These are phyloP conservation scores for Mortierella sp. DNA, from an alignment of 371 early-diverging fungal species.

Conservation along the genomic window DNA sequence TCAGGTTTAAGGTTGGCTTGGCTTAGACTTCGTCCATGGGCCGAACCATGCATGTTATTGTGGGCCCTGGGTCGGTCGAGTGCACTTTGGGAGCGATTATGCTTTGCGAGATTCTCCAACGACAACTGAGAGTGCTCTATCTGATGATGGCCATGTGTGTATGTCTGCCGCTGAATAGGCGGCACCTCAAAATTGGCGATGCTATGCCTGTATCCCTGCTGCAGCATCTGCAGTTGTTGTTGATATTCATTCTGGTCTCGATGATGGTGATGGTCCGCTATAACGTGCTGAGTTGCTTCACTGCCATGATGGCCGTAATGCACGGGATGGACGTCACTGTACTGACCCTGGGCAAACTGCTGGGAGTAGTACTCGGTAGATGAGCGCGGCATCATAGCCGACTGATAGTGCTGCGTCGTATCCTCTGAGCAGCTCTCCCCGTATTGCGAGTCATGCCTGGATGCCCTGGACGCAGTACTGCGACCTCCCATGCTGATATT, in stretches of 20 bases:
- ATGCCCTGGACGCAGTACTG: not conserved
- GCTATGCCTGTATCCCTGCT: constrained; percentile 14
- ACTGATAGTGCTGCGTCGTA: constrained; percentile 10
- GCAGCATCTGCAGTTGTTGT: constrained; percentile 3
- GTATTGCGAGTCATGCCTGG: constrained; percentile 4
- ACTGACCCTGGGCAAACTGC: constrained; percentile 7
- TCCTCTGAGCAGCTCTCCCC: constrained; percentile 18
- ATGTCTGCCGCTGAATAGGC: not conserved
- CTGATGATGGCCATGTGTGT: not conserved
- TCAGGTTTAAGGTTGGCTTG: constrained; percentile 22
- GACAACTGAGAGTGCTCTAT: constrained; percentile 16
- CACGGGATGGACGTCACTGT: not conserved
- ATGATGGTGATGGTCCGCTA: not conserved
- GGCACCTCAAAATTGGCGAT: constrained; percentile 15
- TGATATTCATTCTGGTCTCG: not conserved
- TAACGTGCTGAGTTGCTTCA: not conserved
- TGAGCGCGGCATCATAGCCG: constrained; percentile 33
- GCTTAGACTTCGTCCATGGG: constrained; percentile 26
- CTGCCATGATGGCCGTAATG: not conserved
- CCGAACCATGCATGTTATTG: not conserved
- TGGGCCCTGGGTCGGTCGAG: constrained; percentile 10
- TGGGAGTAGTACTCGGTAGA: constrained; percentile 15
- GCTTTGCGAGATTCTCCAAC: constrained; percentile 32
- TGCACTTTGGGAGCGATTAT: constrained; percentile 34
- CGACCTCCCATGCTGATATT: not conserved